Conservation (phyloP, 2,329 filamentous ascomycete species). For the Nannizziopsis arthrosporioides region DNA sequence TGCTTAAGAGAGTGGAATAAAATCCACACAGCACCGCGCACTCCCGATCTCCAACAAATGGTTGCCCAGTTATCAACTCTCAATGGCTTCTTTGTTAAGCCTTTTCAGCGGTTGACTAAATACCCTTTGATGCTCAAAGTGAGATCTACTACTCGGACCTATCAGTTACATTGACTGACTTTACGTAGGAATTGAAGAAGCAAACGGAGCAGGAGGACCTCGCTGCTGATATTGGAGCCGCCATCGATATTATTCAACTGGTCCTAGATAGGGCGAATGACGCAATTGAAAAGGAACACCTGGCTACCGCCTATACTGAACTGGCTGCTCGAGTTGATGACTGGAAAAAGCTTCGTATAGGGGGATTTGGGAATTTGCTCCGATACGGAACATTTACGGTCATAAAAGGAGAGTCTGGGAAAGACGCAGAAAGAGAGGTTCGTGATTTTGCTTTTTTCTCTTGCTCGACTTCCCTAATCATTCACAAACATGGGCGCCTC, state of each 20-base stretch:
- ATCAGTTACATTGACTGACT: neutral
- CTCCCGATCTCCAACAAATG: conserved; percentile 58
- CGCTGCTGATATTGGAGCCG: conserved; percentile 59
- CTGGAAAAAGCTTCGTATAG: conserved; percentile 87
- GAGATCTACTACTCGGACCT: conserved; percentile 18
- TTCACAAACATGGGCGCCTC: neutral
- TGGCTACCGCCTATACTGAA: conserved; percentile 73
- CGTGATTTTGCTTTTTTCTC: conserved; percentile 24
- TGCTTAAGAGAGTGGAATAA: conserved; percentile 79
- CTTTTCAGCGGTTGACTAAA: conserved; percentile 89
- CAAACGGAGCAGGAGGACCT: conserved; percentile 63
- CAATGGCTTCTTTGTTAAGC: conserved; percentile 87
- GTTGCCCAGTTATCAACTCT: conserved; percentile 78
- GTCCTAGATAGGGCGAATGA: conserved; percentile 79
- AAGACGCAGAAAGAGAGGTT: conserved; percentile 84
- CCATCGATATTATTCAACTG: conserved; percentile 69
- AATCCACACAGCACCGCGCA: conserved; percentile 55
- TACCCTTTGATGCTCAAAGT: conserved; percentile 85
- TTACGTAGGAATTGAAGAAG: conserved; percentile 63
- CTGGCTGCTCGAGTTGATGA: conserved; percentile 77
- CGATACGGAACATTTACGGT: conserved; percentile 86
- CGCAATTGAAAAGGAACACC: conserved; percentile 76
- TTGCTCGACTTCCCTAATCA: neutral
- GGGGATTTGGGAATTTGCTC: conserved; percentile 81
- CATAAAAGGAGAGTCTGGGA: conserved; percentile 60